phyloP scores from a whole-genome alignment of 345 rosid species.

The Eucalyptus tenuipes region DNA sequence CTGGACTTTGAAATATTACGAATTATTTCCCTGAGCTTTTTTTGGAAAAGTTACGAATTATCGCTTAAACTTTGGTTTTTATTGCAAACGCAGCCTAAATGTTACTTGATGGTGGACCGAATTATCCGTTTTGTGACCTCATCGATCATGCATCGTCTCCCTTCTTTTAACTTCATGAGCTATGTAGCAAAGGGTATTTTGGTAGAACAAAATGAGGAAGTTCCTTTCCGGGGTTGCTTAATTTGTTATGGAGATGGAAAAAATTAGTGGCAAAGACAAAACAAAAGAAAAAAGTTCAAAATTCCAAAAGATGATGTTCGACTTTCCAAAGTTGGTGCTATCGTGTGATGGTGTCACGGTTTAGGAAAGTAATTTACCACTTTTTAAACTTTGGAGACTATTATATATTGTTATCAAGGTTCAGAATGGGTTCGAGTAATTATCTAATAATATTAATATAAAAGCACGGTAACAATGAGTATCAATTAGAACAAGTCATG shows the following conservation, averaged over 20 bases:
- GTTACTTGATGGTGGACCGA: neutral
- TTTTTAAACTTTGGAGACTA: neutral
- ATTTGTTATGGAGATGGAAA: neutral
- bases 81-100: neutral
- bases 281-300: neutral
- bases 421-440: rapidly evolving
- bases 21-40: neutral
- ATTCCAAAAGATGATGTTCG: neutral
- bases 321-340: neutral
- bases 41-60: neutral
- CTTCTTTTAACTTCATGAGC: neutral
- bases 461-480: neutral
- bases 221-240: neutral
- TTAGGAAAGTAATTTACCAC: neutral
- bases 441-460: rapidly evolving
- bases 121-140: neutral
- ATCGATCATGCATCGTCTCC: neutral
- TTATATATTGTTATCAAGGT: neutral
- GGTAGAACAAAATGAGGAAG: neutral
- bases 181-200: neutral
- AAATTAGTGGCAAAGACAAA: neutral
- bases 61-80: neutral
- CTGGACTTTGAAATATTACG: neutral
- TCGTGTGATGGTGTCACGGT: neutral
- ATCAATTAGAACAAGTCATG: neutral